phyloP scores from a whole-genome alignment of 148 eudicot species.

The Camellia japonica region DNA sequence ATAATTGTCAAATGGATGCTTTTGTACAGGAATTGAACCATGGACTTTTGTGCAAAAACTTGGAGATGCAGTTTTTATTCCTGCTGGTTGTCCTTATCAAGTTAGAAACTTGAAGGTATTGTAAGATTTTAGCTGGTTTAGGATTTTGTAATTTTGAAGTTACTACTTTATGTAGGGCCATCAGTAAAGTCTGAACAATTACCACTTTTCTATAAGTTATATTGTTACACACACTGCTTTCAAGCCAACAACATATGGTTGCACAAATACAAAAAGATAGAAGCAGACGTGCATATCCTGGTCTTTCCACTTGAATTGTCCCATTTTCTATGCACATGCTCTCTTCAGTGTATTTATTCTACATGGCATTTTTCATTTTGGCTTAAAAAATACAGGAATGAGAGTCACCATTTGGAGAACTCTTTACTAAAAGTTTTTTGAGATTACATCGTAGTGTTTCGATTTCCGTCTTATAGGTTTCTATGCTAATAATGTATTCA shows the following conservation, averaged over 20 bases:
- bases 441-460: no score
- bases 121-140: background rate
- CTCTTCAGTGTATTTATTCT: background rate
- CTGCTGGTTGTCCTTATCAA: constrained; percentile 64
- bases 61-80: constrained; percentile 60
- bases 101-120: constrained; percentile 57
- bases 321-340: background rate
- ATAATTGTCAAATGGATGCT: background rate
- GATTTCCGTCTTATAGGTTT: no score
- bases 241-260: background rate
- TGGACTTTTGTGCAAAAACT: constrained; percentile 61
- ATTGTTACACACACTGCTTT: background rate
- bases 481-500: no score
- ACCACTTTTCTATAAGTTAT: background rate
- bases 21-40: constrained; percentile 45
- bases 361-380: background rate
- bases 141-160: background rate
- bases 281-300: background rate
- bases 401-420: background rate
- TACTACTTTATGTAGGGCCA: no score
- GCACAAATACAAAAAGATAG: background rate
- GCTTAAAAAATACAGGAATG: background rate
- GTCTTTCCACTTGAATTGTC: background rate
- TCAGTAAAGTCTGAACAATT: background rate
- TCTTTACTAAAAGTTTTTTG: background rate